A percentile compares a stretch with the other conserved stretches of the same genome.
Conservation (phyloP, 805 yeast genomes). For the Cyberlindnera samutprakarnensis region DNA sequence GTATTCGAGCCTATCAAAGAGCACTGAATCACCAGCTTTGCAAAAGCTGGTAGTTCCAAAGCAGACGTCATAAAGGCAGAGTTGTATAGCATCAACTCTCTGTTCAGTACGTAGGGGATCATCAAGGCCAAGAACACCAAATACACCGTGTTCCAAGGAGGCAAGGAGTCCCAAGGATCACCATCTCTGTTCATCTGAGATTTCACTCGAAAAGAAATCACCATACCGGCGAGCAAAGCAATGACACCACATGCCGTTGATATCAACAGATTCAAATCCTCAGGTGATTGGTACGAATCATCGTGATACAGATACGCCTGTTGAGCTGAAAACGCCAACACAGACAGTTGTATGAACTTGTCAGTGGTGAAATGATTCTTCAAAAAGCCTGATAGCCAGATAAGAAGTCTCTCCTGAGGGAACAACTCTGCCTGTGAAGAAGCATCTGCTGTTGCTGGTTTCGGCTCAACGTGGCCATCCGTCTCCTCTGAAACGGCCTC, state of each 20-base stretch:
- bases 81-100: constrained; percentile 21
- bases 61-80: constrained; percentile 25
- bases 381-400: constrained; percentile 11
- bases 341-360: constrained; percentile 20
- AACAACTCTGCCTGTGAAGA: constrained; percentile 4
- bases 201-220: constrained; percentile 13
- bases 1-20: constrained; percentile 18
- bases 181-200: background rate
- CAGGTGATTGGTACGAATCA: constrained; percentile 5
- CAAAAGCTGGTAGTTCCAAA: constrained; percentile 20
- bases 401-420: constrained; percentile 19
- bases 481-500: too few species aligned
- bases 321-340: constrained; percentile 19
- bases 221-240: constrained; percentile 17
- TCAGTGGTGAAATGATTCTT: constrained; percentile 17
- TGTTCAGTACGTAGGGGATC: constrained; percentile 21
- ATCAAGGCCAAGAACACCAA: constrained; percentile 26
- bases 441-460: constrained; percentile 5
- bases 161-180: constrained; percentile 10
- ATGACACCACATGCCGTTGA: constrained; percentile 18
- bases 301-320: constrained; percentile 15
- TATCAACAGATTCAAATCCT: constrained; percentile 16
- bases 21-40: constrained; percentile 16
- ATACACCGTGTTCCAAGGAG: constrained; percentile 28
- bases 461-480: constrained; percentile 2